Evolutionary conservation across 345 rosid genomes (phyloP).

Genomic region (Cardamine resedifolia): DNA sequence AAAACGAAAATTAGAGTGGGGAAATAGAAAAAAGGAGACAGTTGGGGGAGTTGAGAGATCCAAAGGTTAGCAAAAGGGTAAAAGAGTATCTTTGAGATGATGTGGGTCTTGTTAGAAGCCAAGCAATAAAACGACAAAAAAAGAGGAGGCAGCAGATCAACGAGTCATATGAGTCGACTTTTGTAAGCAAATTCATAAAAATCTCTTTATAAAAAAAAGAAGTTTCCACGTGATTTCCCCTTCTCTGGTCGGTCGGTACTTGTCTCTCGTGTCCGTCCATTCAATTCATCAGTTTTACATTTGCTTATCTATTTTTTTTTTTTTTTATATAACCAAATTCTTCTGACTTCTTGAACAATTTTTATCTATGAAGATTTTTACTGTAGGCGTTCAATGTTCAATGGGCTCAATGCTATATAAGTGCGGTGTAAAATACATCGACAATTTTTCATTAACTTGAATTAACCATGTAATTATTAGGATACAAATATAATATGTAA

Average conservation of each 20-base stretch:
- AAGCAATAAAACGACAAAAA: constrained; percentile 27
- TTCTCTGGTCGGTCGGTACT: constrained; percentile 33
- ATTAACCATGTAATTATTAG: too few relatives aligned
- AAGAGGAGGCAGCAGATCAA: background rate
- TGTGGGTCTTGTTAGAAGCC: constrained; percentile 16
- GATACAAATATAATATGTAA: too few relatives aligned
- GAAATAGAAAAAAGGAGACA: constrained; percentile 1
- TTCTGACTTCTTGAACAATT: background rate
- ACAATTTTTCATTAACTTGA: background rate
- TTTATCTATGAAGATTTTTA: too few relatives aligned
- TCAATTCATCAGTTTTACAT: background rate
- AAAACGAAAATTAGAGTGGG: background rate
- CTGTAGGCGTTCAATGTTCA: too few relatives aligned
- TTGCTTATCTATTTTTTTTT: background rate
- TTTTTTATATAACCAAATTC: background rate
- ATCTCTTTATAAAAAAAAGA: constrained; percentile 14
- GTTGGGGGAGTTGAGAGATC: constrained; percentile 27
- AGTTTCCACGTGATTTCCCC: constrained; percentile 33
- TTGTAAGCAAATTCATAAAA: constrained; percentile 17
- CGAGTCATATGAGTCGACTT: constrained; percentile 21
- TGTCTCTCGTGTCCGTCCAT: constrained; percentile 7
- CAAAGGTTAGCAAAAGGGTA: constrained; percentile 4
- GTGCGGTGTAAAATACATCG: background rate
- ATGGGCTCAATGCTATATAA: background rate
- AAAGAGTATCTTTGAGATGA: constrained; percentile 29